Base-by-base conservation (phyloP, 352 stramenopile species). In the Aphanomyces astaci region DNA sequence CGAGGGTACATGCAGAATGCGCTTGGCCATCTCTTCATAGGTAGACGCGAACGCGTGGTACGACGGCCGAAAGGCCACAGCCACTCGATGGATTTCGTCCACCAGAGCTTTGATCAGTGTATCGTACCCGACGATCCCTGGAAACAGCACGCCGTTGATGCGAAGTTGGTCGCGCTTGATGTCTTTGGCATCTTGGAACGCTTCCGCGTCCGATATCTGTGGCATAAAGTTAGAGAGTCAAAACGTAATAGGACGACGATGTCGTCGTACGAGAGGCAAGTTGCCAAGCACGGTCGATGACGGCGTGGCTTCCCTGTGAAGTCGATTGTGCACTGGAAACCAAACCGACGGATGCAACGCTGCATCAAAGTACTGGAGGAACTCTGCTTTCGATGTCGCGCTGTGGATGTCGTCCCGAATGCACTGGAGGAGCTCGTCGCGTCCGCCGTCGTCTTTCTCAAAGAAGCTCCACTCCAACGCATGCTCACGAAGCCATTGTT, bases 141-240 rank as follows among this genome's bases (percentile, higher is more conserved):
- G 55, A 4, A 87, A 71, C 0, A 72, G 63, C 25, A 79, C 53
- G 2, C 82, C 82, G 71, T 90, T 87, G 28, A 93, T 78, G n/a
- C 79, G 22, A 9, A 93, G 33, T 40, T 90, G 80, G 64, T 93
- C 84, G n/a, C 84, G 81, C 36, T 77, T 72, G 62, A 93, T 84
- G 70, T 93, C 84, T 67, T 93, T 93, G 5, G 84, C 76, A 62
- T 93, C 84, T 66, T 93, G 84, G 55, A 88, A 88, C 28, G 74
- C 78, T 53, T 90, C 73, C 0, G 78, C 79, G 7, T 89, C 80
- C 0, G 77, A 78, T 2, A 90, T 67, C 27, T n/a, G n/a, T n/a
- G n/a, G n/a, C n/a, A n/a, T n/a, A n/a, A n/a, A n/a, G n/a, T n/a
- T n/a, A n/a, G n/a, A n/a, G n/a, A n/a, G n/a, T n/a, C n/a, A n/a